Conservation (phyloP, 2,329 filamentous ascomycete species). For the Teratosphaeria nubilosa region DNA sequence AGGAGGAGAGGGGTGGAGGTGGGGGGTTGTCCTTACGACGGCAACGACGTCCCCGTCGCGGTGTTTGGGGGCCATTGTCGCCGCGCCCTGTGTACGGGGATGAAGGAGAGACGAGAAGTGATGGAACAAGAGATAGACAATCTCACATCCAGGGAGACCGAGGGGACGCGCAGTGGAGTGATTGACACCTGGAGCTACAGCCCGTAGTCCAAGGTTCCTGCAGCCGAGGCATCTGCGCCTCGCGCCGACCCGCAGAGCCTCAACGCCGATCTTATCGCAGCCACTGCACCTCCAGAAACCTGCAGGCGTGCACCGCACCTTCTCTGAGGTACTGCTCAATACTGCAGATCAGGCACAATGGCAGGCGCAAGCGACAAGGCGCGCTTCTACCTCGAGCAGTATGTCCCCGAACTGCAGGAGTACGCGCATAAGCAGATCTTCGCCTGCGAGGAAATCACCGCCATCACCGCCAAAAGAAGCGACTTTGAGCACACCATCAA, state of each 20-base stretch:
- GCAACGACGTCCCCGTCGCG: slow-evolving; percentile 55
- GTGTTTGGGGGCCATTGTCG: slow-evolving; percentile 48
- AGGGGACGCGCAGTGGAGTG: neutral
- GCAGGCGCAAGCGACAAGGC: slow-evolving; percentile 84
- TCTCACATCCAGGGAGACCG: neutral
- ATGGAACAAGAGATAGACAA: neutral
- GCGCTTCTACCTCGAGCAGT: slow-evolving; percentile 86
- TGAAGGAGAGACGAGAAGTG: neutral
- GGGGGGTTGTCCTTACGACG: slow-evolving; percentile 36
- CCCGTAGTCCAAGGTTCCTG: neutral
- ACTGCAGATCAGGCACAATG: slow-evolving; percentile 42
- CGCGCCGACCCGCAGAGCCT: slow-evolving; percentile 3
- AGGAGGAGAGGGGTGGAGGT: slow-evolving; percentile 1
- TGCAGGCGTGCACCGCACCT: no score
- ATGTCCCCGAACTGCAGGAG: slow-evolving; percentile 83
- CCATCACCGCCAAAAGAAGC: slow-evolving; percentile 80
- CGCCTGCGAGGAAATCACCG: slow-evolving; percentile 76
- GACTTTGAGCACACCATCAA: slow-evolving; percentile 89
- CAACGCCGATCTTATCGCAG: neutral
- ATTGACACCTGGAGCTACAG: neutral
- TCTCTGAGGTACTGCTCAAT: no score
- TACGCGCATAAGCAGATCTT: slow-evolving; percentile 91
- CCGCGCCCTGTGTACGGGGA: neutral
- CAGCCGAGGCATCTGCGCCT: neutral
- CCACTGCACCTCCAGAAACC: neutral